Conservation (phyloP, 257 asterid genomes). For the Primulina eburnea region DNA sequence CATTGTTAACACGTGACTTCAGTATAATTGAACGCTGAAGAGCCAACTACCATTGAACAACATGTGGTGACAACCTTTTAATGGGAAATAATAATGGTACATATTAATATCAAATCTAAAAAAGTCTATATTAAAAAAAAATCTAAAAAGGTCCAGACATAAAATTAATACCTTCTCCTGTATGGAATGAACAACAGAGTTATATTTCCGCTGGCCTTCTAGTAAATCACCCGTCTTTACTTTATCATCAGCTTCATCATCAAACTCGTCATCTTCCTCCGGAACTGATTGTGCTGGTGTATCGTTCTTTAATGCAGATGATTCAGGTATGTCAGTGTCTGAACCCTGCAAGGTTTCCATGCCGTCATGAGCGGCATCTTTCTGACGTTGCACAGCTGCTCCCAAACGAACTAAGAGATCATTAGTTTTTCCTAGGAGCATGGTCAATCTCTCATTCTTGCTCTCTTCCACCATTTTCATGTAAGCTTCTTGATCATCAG, state of each 20-base stretch:
- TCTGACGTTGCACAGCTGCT: conserved; percentile 99
- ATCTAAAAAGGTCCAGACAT: neutral
- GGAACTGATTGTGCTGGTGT: conserved; percentile 74
- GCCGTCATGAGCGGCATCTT: conserved; percentile 83
- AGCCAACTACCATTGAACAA: neutral
- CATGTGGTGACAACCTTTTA: conserved; percentile 6
- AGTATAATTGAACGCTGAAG: neutral
- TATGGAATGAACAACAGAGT: conserved; percentile 96
- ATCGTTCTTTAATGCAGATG: conserved; percentile 57
- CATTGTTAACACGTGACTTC: neutral
- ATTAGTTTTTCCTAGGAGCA: conserved; percentile 96
- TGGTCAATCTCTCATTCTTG: conserved; percentile 88
- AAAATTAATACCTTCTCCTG: conserved; percentile 79
- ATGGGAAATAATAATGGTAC: conserved; percentile 13
- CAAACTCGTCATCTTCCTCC: conserved; percentile 70
- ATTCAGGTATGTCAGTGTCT: conserved; percentile 50
- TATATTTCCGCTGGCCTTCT: conserved; percentile 96
- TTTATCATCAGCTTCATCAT: conserved; percentile 50
- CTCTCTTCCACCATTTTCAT: conserved; percentile 99
- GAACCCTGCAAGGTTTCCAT: conserved; percentile 60
- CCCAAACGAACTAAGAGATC: conserved; percentile 88
- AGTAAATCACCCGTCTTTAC: conserved; percentile 79
- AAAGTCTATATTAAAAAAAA: neutral
- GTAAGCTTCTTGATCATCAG: conserved; percentile 99
- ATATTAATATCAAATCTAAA: neutral